Conservation (phyloP, 2,329 filamentous ascomycete genomes). For the Monosporascus sp. region DNA sequence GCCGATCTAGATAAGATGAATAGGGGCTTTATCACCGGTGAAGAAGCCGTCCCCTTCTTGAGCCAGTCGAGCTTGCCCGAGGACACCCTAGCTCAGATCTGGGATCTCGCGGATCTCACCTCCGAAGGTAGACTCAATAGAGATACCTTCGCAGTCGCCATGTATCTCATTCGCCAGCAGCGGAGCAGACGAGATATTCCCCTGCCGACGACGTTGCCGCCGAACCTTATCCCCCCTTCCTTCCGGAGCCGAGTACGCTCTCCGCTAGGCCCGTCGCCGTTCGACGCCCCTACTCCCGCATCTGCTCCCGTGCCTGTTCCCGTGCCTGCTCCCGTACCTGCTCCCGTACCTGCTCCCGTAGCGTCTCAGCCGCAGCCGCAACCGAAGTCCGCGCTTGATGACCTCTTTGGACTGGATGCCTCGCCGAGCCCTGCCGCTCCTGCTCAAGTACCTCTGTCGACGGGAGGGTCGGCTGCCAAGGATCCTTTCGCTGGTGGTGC, state of each 20-base stretch:
- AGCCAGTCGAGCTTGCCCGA: slow-evolving; percentile 87
- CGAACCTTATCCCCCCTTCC: slow-evolving; percentile 78
- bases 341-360: slow-evolving; percentile 18
- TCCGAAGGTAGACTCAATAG: slow-evolving; percentile 78
- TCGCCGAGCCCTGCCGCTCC: slow-evolving; percentile 50
- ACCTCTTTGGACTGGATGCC: slow-evolving; percentile 87
- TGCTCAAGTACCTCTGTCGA: slow-evolving; percentile 58
- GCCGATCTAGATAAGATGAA: slow-evolving; percentile 74
- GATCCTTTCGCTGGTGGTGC: slow-evolving; percentile 58
- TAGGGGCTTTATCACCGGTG: slow-evolving; percentile 81
- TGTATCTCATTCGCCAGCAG: slow-evolving; percentile 93
- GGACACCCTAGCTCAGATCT: slow-evolving; percentile 86
- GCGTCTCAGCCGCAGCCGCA: slow-evolving; percentile 29
- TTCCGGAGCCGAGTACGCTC: slow-evolving; percentile 61
- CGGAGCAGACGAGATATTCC: slow-evolving; percentile 62
- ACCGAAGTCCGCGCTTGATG: slow-evolving; percentile 81
- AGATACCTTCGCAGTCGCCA: slow-evolving; percentile 94
- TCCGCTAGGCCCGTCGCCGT: slow-evolving; percentile 45
- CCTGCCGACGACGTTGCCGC: slow-evolving; percentile 72
- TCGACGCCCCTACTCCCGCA: slow-evolving; percentile 34
- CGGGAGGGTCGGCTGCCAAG: slow-evolving; percentile 63
- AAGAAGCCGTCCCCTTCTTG: slow-evolving; percentile 91
- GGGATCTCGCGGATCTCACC: slow-evolving; percentile 93
- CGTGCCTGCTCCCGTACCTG: slow-evolving; percentile 23
- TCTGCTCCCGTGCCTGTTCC: slow-evolving; percentile 20